Percentiles rank a stretch among this genome's conserved stretches.
Evolutionary conservation across 2,329 filamentous ascomycete genomes (phyloP).

Genomic region (Diaporthe capsici): DNA sequence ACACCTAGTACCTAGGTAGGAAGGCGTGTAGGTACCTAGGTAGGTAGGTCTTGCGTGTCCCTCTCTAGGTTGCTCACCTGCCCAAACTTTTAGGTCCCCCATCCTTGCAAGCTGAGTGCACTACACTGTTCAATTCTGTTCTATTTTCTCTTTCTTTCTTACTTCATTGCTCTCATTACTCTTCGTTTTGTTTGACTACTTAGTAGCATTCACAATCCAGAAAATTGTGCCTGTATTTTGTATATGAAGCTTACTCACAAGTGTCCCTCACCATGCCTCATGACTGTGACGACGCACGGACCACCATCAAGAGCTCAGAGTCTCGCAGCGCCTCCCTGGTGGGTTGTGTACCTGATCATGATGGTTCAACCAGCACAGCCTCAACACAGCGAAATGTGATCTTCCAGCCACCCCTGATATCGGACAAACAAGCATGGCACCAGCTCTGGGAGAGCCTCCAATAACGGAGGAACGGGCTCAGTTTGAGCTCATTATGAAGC

Average conservation of each 20-base stretch:
- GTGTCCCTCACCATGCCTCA: background rate
- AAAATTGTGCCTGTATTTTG: background rate
- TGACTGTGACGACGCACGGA: background rate
- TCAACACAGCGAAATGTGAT: conserved; percentile 16
- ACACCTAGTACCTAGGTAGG: background rate
- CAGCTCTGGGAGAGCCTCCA: conserved; percentile 49
- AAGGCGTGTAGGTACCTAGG: too few species aligned
- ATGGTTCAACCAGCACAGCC: background rate
- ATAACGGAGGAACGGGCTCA: conserved; percentile 59
- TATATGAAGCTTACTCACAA: background rate
- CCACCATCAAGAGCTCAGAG: conserved; percentile 3
- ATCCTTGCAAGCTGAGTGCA: background rate
- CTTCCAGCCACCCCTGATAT: background rate
- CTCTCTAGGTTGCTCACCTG: background rate
- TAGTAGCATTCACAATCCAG: too few species aligned
- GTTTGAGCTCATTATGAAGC: conserved; percentile 75
- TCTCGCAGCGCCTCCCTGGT: background rate
- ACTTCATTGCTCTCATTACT: background rate
- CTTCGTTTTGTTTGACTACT: too few species aligned
- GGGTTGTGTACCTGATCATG: background rate
- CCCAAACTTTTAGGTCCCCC: background rate
- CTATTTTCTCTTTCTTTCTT: background rate
- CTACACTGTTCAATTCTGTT: too few species aligned
- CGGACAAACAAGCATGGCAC: conserved; percentile 43
- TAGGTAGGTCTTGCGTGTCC: too few species aligned